These are phyloP conservation scores for Fusarium pseudocircinatum DNA, from an alignment of 2,329 filamentous ascomycete genomes.

Conservation along the genomic window DNA sequence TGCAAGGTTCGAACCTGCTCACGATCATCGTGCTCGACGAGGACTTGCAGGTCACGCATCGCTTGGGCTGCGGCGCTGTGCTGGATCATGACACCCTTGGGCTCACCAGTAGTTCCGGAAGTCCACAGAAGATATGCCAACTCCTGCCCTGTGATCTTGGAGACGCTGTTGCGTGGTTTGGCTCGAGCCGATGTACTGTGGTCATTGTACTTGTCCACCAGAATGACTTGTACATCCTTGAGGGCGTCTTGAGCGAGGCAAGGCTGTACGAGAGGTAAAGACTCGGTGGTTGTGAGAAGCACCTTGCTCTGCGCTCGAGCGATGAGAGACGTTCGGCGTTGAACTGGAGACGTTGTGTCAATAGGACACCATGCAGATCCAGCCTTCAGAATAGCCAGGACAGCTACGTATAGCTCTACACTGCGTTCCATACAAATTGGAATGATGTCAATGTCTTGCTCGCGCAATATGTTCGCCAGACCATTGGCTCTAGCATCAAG, in stretches of 20 bases:
- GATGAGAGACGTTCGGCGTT: constrained; percentile 21
- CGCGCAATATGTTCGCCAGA: neutral
- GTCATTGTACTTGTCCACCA: constrained; percentile 9
- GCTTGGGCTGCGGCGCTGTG: constrained; percentile 15
- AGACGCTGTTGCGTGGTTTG: neutral
- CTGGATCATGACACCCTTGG: constrained; percentile 29
- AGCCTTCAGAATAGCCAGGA: constrained; percentile 22
- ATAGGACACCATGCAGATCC: constrained; percentile 26
- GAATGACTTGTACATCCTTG: constrained; percentile 2
- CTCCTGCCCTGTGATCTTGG: neutral
- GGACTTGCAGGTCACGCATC: constrained; percentile 20
- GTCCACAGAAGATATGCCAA: constrained; percentile 25
- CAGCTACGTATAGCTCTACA: constrained; percentile 14
- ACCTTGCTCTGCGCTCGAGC: constrained; percentile 23
- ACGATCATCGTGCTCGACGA: constrained; percentile 11
- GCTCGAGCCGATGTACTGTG: neutral
- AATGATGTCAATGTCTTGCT: constrained; percentile 17
- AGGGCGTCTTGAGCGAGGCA: constrained; percentile 4
- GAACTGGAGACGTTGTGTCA: constrained; percentile 12
- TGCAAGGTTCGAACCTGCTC: constrained; percentile 18
- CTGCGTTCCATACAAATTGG: constrained; percentile 15
- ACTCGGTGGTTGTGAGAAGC: constrained; percentile 3
- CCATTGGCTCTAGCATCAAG: constrained; percentile 20
- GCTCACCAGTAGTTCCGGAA: constrained; percentile 17
- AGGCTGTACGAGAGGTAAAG: neutral